These are phyloP conservation scores for Globisporangium alternatum DNA, from an alignment of 352 stramenopile genomes.

Conservation along the genomic window DNA sequence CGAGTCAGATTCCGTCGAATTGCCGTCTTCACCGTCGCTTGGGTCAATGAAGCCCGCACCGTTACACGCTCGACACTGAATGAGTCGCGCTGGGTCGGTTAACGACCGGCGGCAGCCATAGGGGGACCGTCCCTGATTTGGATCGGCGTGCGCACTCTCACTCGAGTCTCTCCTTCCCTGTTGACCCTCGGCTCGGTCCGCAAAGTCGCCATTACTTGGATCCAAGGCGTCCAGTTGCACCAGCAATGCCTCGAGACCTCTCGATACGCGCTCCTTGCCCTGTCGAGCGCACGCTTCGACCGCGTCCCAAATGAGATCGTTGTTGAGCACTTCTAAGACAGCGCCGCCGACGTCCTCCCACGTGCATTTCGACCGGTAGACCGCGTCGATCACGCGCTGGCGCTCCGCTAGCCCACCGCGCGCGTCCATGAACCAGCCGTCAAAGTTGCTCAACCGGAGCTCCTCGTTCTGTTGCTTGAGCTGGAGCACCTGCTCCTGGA, in stretches of 20 bases:
- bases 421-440: conserved; percentile 42
- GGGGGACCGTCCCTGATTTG: conserved; percentile 9
- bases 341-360: conserved; percentile 56
- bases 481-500: conserved; percentile 43
- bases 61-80: conserved; percentile 50
- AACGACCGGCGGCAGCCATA: conserved; percentile 14
- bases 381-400: conserved; percentile 53
- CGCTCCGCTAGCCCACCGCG: conserved; percentile 41
- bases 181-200: neutral
- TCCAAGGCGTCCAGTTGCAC: conserved; percentile 29
- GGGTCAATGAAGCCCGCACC: conserved; percentile 49
- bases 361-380: conserved; percentile 46
- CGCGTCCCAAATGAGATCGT: conserved; percentile 56
- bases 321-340: conserved; percentile 59
- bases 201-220: conserved; percentile 4
- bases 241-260: conserved; percentile 48
- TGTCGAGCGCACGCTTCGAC: conserved; percentile 42
- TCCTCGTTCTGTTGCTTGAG: conserved; percentile 43
- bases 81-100: conserved; percentile 29
- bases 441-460: conserved; percentile 23
- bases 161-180: neutral
- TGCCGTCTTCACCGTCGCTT: conserved; percentile 11
- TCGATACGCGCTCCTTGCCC: conserved; percentile 35
- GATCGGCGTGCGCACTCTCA: neutral
- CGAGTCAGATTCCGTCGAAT: conserved; percentile 30